Conservation (phyloP, 177 flowering plant genomes). For the Vitis hybrid region DNA sequence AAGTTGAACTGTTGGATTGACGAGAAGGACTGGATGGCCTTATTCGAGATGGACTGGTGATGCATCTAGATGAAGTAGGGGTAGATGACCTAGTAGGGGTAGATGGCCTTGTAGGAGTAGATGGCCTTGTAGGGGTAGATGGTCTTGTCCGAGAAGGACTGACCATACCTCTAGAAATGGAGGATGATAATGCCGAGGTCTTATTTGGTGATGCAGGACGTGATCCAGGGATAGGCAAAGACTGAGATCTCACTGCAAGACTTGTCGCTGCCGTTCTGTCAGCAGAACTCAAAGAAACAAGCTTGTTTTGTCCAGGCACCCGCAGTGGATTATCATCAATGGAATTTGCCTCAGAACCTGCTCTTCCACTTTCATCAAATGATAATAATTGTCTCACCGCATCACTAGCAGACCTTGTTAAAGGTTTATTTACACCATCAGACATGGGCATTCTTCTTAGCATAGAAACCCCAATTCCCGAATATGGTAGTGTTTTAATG, state of each 20-base stretch:
- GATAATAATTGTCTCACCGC: slow-evolving; percentile 26
- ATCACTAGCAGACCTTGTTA: slow-evolving; percentile 55
- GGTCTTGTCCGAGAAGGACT: slow-evolving; percentile 75
- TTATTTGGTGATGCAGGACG: slow-evolving; percentile 65
- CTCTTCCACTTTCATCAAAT: slow-evolving; percentile 34
- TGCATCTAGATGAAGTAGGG: slow-evolving; percentile 48
- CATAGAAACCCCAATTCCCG: slow-evolving; percentile 53
- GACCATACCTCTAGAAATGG: slow-evolving; percentile 46
- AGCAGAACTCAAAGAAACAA: slow-evolving; percentile 33
- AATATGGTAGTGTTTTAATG: slow-evolving; percentile 26
- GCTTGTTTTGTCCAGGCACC: slow-evolving; percentile 23
- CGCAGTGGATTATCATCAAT: slow-evolving; percentile 32
- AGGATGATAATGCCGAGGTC: slow-evolving; percentile 26
- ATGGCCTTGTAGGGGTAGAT: slow-evolving; percentile 25
- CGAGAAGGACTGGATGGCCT: slow-evolving; percentile 42
- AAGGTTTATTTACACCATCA: slow-evolving; percentile 36
- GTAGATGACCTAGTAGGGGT: slow-evolving; percentile 1
- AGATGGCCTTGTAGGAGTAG: slow-evolving; percentile 39
- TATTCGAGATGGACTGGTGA: slow-evolving; percentile 53
- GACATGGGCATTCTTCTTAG: slow-evolving; percentile 40
- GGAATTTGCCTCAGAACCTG: slow-evolving; percentile 27
- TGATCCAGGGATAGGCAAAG: slow-evolving; percentile 45
- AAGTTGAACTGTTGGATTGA: slow-evolving; percentile 55
- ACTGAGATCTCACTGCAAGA: slow-evolving; percentile 51
- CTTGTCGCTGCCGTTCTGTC: slow-evolving; percentile 31